These are phyloP conservation scores for Exophiala alcalophila DNA, from an alignment of 2,329 filamentous ascomycete species.

Conservation along the genomic window DNA sequence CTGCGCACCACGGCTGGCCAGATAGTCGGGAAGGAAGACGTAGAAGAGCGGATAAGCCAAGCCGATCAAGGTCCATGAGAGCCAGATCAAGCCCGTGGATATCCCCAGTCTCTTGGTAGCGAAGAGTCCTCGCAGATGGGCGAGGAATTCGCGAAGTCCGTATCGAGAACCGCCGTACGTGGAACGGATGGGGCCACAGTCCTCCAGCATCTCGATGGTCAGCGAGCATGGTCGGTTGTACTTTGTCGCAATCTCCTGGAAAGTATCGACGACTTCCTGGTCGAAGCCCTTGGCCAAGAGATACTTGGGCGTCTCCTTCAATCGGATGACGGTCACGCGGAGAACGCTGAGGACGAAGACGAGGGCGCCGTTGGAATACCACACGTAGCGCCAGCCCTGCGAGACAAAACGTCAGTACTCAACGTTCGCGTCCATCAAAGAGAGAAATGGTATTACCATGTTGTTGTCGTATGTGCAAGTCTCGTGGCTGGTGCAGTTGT, in stretches of 20 bases:
- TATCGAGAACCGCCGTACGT: slow-evolving; percentile 38
- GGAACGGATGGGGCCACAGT: slow-evolving; percentile 40
- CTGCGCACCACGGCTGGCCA: slow-evolving; percentile 59
- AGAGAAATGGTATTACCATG: slow-evolving; percentile 25
- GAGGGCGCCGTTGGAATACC: slow-evolving; percentile 65
- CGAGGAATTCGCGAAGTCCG: slow-evolving; percentile 23
- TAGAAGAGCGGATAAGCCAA: slow-evolving; percentile 69
- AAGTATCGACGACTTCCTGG: slow-evolving; percentile 64
- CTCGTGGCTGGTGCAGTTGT: slow-evolving; percentile 32
- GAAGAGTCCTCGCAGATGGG: slow-evolving; percentile 67
- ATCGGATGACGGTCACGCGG: slow-evolving; percentile 66
- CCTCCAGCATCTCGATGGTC: slow-evolving; percentile 49
- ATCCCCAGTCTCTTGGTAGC: slow-evolving; percentile 58
- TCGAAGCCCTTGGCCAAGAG: slow-evolving; percentile 71
- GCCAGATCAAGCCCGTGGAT: slow-evolving; percentile 57
- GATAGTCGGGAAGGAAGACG: slow-evolving; percentile 56
- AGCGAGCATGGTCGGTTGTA: slow-evolving; percentile 54
- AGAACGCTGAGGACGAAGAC: slow-evolving; percentile 67
- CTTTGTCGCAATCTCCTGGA: slow-evolving; percentile 55
- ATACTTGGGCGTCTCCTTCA: slow-evolving; percentile 74
- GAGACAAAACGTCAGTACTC: not conserved
- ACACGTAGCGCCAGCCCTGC: slow-evolving; percentile 71
- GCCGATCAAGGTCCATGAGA: slow-evolving; percentile 69
- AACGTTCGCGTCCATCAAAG: not conserved
- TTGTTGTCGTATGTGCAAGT: slow-evolving; percentile 53